Evolutionary conservation across 2,329 filamentous ascomycete species (phyloP).

Genomic region (Chaetomiaceae sp.): DNA sequence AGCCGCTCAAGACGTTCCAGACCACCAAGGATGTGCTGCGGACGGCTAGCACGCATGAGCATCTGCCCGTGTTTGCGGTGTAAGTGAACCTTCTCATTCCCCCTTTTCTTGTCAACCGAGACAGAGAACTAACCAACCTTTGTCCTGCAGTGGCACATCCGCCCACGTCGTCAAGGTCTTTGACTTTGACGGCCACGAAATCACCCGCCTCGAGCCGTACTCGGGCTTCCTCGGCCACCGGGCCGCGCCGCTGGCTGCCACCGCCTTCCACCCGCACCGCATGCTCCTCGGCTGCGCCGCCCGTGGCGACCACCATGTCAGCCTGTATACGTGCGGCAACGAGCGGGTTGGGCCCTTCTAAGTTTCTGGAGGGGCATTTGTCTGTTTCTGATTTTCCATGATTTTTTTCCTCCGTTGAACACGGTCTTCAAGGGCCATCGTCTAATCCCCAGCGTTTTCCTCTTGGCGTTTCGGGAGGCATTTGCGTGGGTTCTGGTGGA

Average conservation of each 20-base stretch:
- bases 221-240: conserved; percentile 82
- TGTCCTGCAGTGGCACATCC: conserved; percentile 68
- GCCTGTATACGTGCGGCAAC: conserved; percentile 71
- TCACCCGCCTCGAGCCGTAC: conserved; percentile 85
- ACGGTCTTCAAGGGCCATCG: neutral
- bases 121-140: neutral
- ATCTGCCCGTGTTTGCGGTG: conserved; percentile 92
- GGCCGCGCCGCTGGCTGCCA: conserved; percentile 76
- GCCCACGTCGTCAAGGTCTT: conserved; percentile 86
- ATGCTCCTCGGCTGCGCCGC: conserved; percentile 87
- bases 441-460: neutral
- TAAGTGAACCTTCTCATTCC: conserved; percentile 48
- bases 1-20: conserved; percentile 67
- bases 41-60: conserved; percentile 89
- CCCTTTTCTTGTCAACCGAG: neutral
- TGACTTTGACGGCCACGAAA: conserved; percentile 75
- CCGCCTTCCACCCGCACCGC: conserved; percentile 91
- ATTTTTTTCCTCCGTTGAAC: neutral
- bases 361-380: neutral
- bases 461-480: neutral
- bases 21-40: conserved; percentile 74
- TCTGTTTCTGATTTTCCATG: too few species aligned
- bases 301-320: conserved; percentile 83
- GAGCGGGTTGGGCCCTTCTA: conserved; percentile 28
- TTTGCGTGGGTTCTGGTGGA: neutral